Base-by-base conservation (phyloP, 768 basidiomycete species). In the Tricholoma furcatifolium region DNA sequence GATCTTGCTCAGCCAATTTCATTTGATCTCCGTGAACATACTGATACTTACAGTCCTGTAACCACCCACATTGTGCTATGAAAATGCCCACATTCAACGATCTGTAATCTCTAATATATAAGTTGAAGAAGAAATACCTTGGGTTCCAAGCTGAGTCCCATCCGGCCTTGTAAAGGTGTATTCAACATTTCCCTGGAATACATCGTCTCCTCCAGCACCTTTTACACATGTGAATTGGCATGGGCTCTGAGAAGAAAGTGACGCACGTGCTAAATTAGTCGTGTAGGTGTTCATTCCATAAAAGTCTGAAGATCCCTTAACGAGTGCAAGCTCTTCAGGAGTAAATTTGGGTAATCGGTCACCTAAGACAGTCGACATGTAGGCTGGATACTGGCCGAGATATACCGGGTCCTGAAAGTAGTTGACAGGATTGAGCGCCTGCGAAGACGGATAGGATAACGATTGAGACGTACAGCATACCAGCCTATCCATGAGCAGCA, bases 201-300 rank as follows among this genome's bases (percentile, higher is more conserved):
- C 85, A 56, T 83, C 80, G 47, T 77, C 74, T 3, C 81, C 81
- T 9, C 84, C 84, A 31, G 77, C 78, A 60, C 76, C 82, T 84
- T 53, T 2, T 24, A 2, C 24, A 38, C 15, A n/a, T 21, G 47
- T 51, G 36, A 60, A 5, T 21, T 27, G 20, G 11, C 43, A 30
- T 34, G 7, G n/a, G 6, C 18, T 41, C n/a, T n/a, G 8, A 55
- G 17, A 27, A 18, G 34, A 2, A n/a, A 30, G 23, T 21, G 23
- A 66, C 80, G 58, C 35, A 83, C 83, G 72, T 65, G 76, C 77
- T 39, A 87, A 73, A 57, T 84, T 82, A 6, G 82, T 85, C 6
- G 84, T 84, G 62, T 87, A 86, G 0, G 84, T 84, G 65, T 86
- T 86, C 78, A 85, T 80, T 35, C 84, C 85, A 62, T 84, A 85